Base-by-base conservation (phyloP, 176 grass and related monocot species). In the Ensete glaucum region DNA sequence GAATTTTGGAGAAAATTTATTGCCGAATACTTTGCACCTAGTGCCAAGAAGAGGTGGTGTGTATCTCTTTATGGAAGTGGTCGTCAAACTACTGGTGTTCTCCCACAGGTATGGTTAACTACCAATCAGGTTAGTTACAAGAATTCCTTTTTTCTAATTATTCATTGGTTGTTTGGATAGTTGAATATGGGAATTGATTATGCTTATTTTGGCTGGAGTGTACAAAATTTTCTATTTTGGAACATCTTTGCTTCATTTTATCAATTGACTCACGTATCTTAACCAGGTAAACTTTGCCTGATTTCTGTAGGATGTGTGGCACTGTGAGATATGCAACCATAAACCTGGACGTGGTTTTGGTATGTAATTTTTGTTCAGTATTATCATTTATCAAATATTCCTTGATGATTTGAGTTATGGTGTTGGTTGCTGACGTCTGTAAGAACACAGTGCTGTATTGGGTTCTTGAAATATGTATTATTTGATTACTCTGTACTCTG, bases 1-100 rank as follows among this genome's bases (percentile, higher is more conserved):
- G 90, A 99, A 53, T 99, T 91, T 83, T 99, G 95, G 90, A 94
- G 88, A 56, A 99, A 88, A 80, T 99, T 99, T 85, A 86, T 94
- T 54, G 85, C 89, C 25, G 95, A 99, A 53, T 99, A 94, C 77
- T 99, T 91, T 74, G 88, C 95, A 29, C 90, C 95, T 66, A 89
- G 74, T 86, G 95, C 95, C 26, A 99, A 93, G 76, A 99, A 99
- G 73, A 99, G 90, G 78, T 99, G 95, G 95, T 99, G 95, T 64
- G 90, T 99, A 52, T 99, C 95, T 69, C 95, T 94, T 26, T 99
- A 99, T 54, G 90, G 95, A 81, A 99, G 83, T 76, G 82, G 90
- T 20, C 90, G 95, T 11, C 95, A 99, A 88, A 91, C 95, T 67
- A 99, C 95, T n/a, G 95, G 95, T 70, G 95, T 97, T 88, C 93